Base-by-base conservation (phyloP, 1,284 basidiomycete species). In the Fomitiporia mediterranea region DNA sequence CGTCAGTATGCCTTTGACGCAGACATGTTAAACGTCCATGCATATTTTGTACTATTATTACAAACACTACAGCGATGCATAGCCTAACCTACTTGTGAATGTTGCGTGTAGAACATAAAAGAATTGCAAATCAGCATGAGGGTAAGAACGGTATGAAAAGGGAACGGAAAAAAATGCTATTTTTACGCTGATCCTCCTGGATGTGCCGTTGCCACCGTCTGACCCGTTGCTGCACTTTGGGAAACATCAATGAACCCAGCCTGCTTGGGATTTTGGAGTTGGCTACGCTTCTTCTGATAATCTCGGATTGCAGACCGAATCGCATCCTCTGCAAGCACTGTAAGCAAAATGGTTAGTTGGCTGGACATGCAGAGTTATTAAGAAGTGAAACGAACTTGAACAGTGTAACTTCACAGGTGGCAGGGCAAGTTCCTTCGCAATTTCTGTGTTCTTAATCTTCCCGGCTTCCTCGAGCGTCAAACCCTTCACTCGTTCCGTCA, bases 401-500 rank as follows among this genome's bases (percentile, higher is more conserved):
- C 86, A 94, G 73, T 92, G 89, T 49, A 95, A 81, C 72, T 99
- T 99, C 68, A 99, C 97, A 42, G 97, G 97, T 7, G 97, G 97
- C 52, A 99, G 75, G 66, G 87, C 90, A 15, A 98, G 73, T 72
- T 98, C 95, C 75, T 98, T 95, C 7, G 97, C 97, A 68, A 99
- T 99, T 72, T 99, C 97, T 6, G 96, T 99, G 78, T 99, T 99
- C 75, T 95, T 97, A 68, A 99, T 98, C 68, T 89, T 86, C 56
- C 91, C 92, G 11, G 97, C 97, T 63, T 96, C 91, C 56, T 98
- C 95, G 55, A 99, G 75, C 15, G 88, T 88, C 64, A 99, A 79
- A 23, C 97, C 97, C 76, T 90, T 97, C 63, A 99, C 95, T 51
- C 94, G 89, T 76, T 99, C 96, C 17, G 96, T 99, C 89, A 97